These are phyloP conservation scores for Boletus patriciae DNA, from an alignment of 768 basidiomycete species.

Conservation along the genomic window DNA sequence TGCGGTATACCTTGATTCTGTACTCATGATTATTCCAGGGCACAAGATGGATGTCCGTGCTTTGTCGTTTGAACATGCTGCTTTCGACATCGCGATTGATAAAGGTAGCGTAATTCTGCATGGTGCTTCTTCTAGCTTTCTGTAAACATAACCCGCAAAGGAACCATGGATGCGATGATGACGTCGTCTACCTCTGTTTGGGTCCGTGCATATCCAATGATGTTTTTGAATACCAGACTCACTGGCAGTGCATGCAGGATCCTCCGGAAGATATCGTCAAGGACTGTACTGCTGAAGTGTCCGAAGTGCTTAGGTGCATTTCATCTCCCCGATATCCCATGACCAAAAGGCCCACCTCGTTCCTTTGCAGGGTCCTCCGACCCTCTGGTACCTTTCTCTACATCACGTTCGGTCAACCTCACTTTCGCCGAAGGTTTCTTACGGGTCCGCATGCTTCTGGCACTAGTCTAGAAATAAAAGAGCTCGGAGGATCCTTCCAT, in stretches of 20 bases:
- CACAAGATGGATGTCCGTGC: slow-evolving; percentile 80
- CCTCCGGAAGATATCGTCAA: slow-evolving; percentile 69
- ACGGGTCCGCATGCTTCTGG: slow-evolving; percentile 41
- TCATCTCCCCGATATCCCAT: not conserved
- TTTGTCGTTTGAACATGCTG: slow-evolving; percentile 53
- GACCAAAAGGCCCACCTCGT: not conserved
- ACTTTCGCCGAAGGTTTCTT: slow-evolving; percentile 75
- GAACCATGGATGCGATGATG: slow-evolving; percentile 92
- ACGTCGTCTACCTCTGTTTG: slow-evolving; percentile 79
- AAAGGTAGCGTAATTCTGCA: slow-evolving; percentile 50
- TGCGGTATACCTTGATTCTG: not conserved
- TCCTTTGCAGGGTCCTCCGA: slow-evolving; percentile 55
- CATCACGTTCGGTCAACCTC: slow-evolving; percentile 87
- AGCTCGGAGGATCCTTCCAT: slow-evolving; percentile 79
- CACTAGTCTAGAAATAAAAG: slow-evolving; percentile 63
- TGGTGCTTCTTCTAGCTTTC: not conserved
- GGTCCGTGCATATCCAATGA: slow-evolving; percentile 42
- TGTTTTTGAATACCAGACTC: not conserved
- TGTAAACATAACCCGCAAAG: slow-evolving; percentile 24
- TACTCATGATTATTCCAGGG: slow-evolving; percentile 46
- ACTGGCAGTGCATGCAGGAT: slow-evolving; percentile 45
- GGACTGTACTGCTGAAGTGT: slow-evolving; percentile 74
- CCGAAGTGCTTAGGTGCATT: slow-evolving; percentile 65
- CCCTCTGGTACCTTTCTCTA: slow-evolving; percentile 67
- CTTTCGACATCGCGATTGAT: slow-evolving; percentile 82